Evolutionary conservation across 768 basidiomycete species (phyloP).

Genomic region (Zangia roseola): DNA sequence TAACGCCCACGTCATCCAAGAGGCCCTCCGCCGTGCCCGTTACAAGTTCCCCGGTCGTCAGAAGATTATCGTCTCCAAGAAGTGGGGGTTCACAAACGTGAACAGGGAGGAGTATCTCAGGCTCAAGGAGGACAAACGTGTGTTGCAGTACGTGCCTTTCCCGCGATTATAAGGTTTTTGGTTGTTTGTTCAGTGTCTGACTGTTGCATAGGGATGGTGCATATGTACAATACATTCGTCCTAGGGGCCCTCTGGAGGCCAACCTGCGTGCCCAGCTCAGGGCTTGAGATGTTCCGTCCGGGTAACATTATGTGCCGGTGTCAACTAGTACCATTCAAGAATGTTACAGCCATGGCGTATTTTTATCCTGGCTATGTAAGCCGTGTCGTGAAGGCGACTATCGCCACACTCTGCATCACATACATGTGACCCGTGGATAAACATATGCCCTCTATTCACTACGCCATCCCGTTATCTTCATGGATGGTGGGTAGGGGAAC

Average conservation of each 20-base stretch:
- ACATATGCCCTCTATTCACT: slow-evolving; percentile 68
- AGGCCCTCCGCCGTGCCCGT: slow-evolving; percentile 94
- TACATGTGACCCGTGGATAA: neutral
- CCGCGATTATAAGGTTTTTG: neutral
- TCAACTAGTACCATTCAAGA: slow-evolving; percentile 17
- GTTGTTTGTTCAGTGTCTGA: neutral
- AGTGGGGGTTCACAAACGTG: slow-evolving; percentile 99
- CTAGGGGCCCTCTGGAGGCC: slow-evolving; percentile 79
- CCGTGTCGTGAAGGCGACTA: neutral
- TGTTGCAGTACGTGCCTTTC: slow-evolving; percentile 67
- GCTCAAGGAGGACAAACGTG: slow-evolving; percentile 88
- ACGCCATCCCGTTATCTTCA: slow-evolving; percentile 48
- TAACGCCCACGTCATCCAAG: slow-evolving; percentile 87
- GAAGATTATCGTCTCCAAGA: slow-evolving; percentile 96
- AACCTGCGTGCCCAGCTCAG: slow-evolving; percentile 84
- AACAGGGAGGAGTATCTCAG: slow-evolving; percentile 84
- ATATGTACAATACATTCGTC: slow-evolving; percentile 91
- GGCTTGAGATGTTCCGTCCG: slow-evolving; percentile 44
- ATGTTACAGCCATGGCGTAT: slow-evolving; percentile 20
- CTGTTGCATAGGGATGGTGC: slow-evolving; percentile 67
- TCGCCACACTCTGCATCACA: neutral
- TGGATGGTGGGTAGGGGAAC: slow-evolving; percentile 81
- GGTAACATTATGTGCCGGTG: slow-evolving; percentile 7
- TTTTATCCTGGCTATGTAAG: slow-evolving; percentile 9
- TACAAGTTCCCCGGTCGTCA: slow-evolving; percentile 99